Evolutionary conservation across 78 protist species (phyloP).

Genomic region (Salpingoeca rosetta): DNA sequence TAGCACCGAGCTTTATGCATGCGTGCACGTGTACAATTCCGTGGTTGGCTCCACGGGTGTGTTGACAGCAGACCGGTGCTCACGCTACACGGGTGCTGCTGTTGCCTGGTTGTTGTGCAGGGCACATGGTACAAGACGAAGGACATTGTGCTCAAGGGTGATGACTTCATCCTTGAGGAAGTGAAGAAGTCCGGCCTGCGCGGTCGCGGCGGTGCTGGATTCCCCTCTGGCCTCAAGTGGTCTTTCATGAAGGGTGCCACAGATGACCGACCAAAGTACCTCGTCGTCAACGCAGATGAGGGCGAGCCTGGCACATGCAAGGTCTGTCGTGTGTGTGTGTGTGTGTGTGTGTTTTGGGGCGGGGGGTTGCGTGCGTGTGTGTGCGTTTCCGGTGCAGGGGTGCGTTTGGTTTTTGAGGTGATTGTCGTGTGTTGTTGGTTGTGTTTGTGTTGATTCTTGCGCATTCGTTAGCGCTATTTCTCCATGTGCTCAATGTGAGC

Average conservation of each 20-base stretch:
- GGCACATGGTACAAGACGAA: slow-evolving; percentile 95
- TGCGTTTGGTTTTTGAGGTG: too few species aligned
- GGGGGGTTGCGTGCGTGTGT: too few species aligned
- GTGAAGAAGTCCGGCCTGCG: slow-evolving; percentile 88
- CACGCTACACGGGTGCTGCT: neutral
- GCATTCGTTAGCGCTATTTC: too few species aligned
- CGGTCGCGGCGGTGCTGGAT: slow-evolving; percentile 98
- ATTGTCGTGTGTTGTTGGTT: too few species aligned
- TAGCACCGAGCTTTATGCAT: neutral
- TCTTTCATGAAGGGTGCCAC: slow-evolving; percentile 79
- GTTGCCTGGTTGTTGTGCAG: neutral
- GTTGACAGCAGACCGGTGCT: neutral
- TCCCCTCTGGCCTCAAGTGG: slow-evolving; percentile 96
- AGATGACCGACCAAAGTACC: slow-evolving; percentile 70
- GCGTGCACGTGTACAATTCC: neutral
- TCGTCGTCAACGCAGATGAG: slow-evolving; percentile 98
- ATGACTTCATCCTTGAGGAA: slow-evolving; percentile 71
- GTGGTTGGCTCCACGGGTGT: neutral
- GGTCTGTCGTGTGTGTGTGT: too few species aligned
- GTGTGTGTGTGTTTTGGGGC: too few species aligned
- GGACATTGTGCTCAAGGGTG: slow-evolving; percentile 57
- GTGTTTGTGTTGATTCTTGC: too few species aligned
- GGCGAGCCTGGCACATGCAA: slow-evolving; percentile 99
- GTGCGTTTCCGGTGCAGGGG: too few species aligned
- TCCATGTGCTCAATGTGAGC: too few species aligned